phyloP scores from a whole-genome alignment of 345 rosid species.

The Brassica juncea region DNA sequence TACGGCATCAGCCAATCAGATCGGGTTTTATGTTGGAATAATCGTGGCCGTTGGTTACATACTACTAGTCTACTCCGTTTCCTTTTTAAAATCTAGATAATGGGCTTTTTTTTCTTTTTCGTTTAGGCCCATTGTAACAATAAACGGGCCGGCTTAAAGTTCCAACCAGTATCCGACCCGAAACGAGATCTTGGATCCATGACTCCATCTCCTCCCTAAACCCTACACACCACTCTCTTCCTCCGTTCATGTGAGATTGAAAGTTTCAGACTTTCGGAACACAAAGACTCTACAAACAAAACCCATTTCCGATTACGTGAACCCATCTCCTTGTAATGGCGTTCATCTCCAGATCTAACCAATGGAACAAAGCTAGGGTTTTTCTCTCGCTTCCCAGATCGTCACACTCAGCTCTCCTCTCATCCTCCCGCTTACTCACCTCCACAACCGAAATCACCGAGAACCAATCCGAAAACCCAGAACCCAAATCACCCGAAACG shows the following conservation, averaged over 20 bases:
- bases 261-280: not conserved
- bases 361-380: constrained; percentile 43
- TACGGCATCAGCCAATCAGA: not conserved
- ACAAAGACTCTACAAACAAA: not conserved
- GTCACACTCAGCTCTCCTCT: constrained; percentile 30
- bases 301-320: not conserved
- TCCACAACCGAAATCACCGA: constrained; percentile 45
- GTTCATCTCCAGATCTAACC: constrained; percentile 45
- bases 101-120: not conserved
- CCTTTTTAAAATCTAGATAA: not conserved
- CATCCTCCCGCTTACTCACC: constrained; percentile 45
- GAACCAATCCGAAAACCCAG: constrained; percentile 13
- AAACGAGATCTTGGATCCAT: constrained; percentile 9
- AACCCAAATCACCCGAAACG: constrained; percentile 20
- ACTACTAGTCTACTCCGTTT: not conserved
- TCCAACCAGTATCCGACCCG: constrained; percentile 27
- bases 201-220: constrained; percentile 31
- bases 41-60: not conserved
- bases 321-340: constrained; percentile 43
- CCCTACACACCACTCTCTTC: constrained; percentile 25
- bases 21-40: not conserved
- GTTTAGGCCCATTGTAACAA: not conserved
- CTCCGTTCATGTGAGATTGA: constrained; percentile 9
- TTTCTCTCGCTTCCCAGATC: constrained; percentile 41
- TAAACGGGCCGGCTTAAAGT: constrained; percentile 14